Conservation (phyloP, 129 eudicot species). For the Dittrichia graveolens region DNA sequence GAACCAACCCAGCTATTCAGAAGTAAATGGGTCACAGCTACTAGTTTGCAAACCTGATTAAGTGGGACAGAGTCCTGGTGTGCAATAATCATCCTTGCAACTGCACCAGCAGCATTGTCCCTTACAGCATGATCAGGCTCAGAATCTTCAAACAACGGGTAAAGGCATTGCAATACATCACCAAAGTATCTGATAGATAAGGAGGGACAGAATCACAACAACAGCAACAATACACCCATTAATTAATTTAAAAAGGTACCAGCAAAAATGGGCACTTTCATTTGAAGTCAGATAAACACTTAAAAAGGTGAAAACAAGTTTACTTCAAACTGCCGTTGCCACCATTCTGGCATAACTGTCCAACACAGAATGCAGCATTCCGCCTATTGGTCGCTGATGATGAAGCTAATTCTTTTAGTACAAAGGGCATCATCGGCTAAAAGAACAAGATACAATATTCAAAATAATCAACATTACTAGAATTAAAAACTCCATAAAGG, state of each 20-base stretch:
- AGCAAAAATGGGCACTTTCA: neutral
- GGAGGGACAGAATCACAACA: neutral
- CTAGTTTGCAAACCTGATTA: slow-evolving; percentile 57
- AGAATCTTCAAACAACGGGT: slow-evolving; percentile 82
- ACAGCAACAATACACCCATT: neutral
- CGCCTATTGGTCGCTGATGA: slow-evolving; percentile 86
- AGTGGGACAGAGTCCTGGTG: slow-evolving; percentile 72
- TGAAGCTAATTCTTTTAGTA: slow-evolving; percentile 78
- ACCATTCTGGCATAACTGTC: slow-evolving; percentile 86
- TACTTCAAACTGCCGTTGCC: slow-evolving; percentile 72
- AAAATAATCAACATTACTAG: slow-evolving; percentile 10
- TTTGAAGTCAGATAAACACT: neutral
- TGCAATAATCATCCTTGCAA: slow-evolving; percentile 88
- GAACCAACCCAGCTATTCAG: neutral
- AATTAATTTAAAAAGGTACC: neutral
- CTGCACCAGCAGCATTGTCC: slow-evolving; percentile 98
- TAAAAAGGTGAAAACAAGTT: slow-evolving; percentile 25
- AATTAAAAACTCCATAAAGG: neutral
- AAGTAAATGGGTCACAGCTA: neutral
- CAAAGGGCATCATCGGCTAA: slow-evolving; percentile 83
- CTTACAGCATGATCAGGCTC: slow-evolving; percentile 86
- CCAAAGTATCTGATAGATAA: slow-evolving; percentile 58
- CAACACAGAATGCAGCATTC: slow-evolving; percentile 96
- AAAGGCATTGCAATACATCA: slow-evolving; percentile 66
- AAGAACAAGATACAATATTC: slow-evolving; percentile 32